Evolutionary conservation across 1,139 yeast genomes (phyloP), one percentile per base, ranked within the genome.

Genomic region (Suzukiozyma palmioleophila): DNA sequence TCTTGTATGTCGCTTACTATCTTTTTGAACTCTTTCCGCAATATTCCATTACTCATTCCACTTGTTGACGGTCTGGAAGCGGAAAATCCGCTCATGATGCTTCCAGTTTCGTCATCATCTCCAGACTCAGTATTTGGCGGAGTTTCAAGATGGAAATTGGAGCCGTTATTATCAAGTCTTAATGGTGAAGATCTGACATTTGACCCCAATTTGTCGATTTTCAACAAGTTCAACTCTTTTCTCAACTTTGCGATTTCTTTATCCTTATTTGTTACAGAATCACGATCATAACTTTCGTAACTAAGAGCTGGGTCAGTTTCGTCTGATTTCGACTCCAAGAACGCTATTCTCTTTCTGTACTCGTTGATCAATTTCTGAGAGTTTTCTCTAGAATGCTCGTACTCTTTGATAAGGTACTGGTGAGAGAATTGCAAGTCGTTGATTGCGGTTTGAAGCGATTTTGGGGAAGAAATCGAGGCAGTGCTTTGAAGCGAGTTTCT

Each of bases 1-100:
- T 70, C 75, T 45, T 81, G 84, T 46, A 85, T 71, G 35, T 79
- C 84, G 40, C 69, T 66, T 1, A 84, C 81, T 32, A 84, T 73
- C 51, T 77, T 79, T 52, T 79, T 80, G 64, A 85, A 85, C 58
- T 85, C 90, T 49, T 80, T 75, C 42, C 89, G 69, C 49, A 85
- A 63, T 2, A 82, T 77, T 1, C 69, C 73, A 39, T 59, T 68
- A 50, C 71, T 65, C 46, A 54, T 61, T 8, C 56, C 54, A n/a
- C 31, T 13, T 35, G 47, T 49, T 13, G 35, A 22, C n/a, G 45
- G 44, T 33, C 36, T 25, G 10, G 36, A 6, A 3, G 14, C 21
- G 1, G 36, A 33, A 8, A 33, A 25, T 9, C 10, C 26, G 10
- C 29, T 24, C 12, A 29, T 25, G 13, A 26, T 26, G 22, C 29